A percentile compares a stretch with the other conserved stretches of the same genome.
Conservation (phyloP, 2,329 filamentous ascomycete genomes). For the Apiospora sp. region DNA sequence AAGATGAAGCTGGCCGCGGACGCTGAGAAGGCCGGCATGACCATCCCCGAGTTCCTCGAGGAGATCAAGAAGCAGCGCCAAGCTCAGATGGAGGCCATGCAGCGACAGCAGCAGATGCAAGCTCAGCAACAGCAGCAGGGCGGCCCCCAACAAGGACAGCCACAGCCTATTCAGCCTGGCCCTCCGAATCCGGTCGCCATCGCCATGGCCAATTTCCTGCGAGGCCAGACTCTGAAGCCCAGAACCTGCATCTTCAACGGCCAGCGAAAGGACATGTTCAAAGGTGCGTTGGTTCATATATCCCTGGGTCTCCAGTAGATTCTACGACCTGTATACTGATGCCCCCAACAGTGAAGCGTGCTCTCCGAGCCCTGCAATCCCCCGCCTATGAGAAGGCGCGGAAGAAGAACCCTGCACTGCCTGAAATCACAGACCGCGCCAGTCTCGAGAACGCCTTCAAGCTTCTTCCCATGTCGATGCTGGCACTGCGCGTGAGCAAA, state of each 20-base stretch:
- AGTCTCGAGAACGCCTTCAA: slow-evolving; percentile 95
- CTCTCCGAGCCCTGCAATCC: slow-evolving; percentile 87
- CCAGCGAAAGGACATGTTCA: slow-evolving; percentile 98
- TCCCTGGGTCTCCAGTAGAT: not conserved
- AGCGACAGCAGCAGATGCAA: slow-evolving; percentile 46
- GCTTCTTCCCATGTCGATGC: slow-evolving; percentile 90
- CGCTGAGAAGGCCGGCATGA: slow-evolving; percentile 84
- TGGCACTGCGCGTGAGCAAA: slow-evolving; percentile 90
- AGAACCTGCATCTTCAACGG: slow-evolving; percentile 94
- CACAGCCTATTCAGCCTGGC: slow-evolving; percentile 75
- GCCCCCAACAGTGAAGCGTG: slow-evolving; percentile 80
- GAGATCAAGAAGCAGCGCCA: slow-evolving; percentile 67
- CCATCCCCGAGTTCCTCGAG: slow-evolving; percentile 83
- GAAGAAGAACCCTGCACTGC: slow-evolving; percentile 88
- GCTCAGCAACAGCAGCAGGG: slow-evolving; percentile 46
- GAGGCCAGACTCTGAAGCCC: slow-evolving; percentile 83
- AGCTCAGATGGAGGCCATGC: slow-evolving; percentile 52
- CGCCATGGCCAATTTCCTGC: slow-evolving; percentile 88
- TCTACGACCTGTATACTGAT: slow-evolving; percentile 27
- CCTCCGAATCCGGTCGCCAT: slow-evolving; percentile 90
- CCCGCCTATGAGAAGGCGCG: slow-evolving; percentile 89
- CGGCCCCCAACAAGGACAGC: slow-evolving; percentile 56
- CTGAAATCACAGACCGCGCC: slow-evolving; percentile 85
- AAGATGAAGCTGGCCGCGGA: slow-evolving; percentile 84
- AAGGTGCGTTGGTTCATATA: slow-evolving; percentile 63